Base-by-base conservation (phyloP, 2,329 filamentous ascomycete genomes). In the Fusarium hostae region DNA sequence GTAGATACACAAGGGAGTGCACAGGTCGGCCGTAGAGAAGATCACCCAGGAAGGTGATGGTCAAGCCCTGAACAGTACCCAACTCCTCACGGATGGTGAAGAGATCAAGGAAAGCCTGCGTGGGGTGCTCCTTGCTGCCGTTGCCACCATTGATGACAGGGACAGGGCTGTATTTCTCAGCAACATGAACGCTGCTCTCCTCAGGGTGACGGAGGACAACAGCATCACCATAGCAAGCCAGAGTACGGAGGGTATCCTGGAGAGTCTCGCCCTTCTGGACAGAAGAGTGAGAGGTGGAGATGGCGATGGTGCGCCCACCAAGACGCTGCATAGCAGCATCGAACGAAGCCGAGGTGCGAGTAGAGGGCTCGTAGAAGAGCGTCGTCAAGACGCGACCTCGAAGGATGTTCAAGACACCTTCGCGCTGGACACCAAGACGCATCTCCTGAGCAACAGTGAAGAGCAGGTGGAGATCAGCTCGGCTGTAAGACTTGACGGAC, bases 61-160 rank as follows among this genome's bases (percentile, higher is more conserved):
- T 98, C 71, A 99, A 86, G 57, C 95, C 95, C 79, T 95, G 95
- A 62, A 98, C 95, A 1, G 95, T 98, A 71, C 96, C 96, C 12
- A 98, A 88, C 82, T 99, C 96, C 83, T 99, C 96, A 75, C 96
- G 94, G 79, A 99, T 99, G 59, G 96, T 98, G 86, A 98, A 99
- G 63, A 99, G 91, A 78, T 99, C 96, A 26, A 99, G 86, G 88
- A 99, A 96, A 1, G 96, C 96, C 83, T 99, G 96, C 0, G 96
- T 99, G 1, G 96, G 96, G 83, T 99, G 96, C 85, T 99, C 96
- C 77, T 94, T 91, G 83, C 92, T 94, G 71, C 96, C 96, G 80
- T 99, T 99, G 55, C 96, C 96, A 72, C 94, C 96, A 80, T 99
- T 99, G 86, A 99, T 95, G 78, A 99, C 91, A 2, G 96, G 96